Evolutionary conservation across 345 rosid genomes (phyloP).

Genomic region (sweet orange (Citrus sinensis)): DNA sequence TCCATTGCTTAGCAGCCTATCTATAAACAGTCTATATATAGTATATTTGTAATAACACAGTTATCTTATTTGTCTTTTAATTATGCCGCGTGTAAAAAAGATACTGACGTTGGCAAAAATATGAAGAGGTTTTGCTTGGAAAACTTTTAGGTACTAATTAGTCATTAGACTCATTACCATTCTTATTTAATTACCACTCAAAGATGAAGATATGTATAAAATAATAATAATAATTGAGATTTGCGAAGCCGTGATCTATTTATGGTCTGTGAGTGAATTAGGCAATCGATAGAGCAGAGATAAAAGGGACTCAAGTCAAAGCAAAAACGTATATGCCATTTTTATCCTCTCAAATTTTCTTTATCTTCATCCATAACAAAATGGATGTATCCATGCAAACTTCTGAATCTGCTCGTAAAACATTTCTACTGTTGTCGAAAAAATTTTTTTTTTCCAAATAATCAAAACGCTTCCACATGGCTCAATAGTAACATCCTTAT

Average conservation of each 20-base stretch:
- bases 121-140: neutral
- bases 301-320: neutral
- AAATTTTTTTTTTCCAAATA: neutral
- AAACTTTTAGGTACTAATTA: too few relatives aligned
- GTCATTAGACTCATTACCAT: neutral
- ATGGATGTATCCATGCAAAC: too few relatives aligned
- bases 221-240: neutral
- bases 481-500: neutral
- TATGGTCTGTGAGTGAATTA: neutral
- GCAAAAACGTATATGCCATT: neutral
- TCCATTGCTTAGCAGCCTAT: neutral
- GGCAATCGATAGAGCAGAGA: neutral
- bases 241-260: neutral
- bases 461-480: constrained; percentile 1
- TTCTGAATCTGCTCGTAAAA: too few relatives aligned
- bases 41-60: too few relatives aligned
- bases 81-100: neutral
- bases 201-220: neutral
- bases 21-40: neutral
- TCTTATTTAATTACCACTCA: neutral
- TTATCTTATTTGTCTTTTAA: neutral
- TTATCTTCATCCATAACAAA: neutral
- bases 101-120: too few relatives aligned
- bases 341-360: neutral
- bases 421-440: too few relatives aligned